Evolutionary conservation across 2,329 filamentous ascomycete species (phyloP).

Genomic region (Beauveria brongniartii): DNA sequence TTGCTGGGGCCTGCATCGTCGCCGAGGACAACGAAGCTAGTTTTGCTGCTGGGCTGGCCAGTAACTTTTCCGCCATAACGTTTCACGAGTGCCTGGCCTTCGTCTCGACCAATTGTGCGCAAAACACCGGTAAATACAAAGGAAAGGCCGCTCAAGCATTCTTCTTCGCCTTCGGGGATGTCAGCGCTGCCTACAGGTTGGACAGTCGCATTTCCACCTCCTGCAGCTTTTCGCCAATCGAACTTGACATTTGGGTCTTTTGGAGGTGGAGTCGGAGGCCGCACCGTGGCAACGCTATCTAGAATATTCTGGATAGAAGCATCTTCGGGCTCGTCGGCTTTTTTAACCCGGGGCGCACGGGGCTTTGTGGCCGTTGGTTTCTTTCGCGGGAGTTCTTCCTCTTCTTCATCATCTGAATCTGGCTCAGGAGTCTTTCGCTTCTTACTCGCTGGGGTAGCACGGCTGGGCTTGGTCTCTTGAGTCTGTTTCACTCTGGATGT

Average conservation of each 20-base stretch:
- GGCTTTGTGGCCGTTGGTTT: constrained; percentile 50
- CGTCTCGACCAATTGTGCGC: constrained; percentile 71
- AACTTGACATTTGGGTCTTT: constrained; percentile 67
- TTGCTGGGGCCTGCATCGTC: constrained; percentile 90
- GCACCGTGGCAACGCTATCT: constrained; percentile 75
- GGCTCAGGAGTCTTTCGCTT: constrained; percentile 52
- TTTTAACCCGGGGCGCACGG: constrained; percentile 53
- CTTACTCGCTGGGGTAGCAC: constrained; percentile 29
- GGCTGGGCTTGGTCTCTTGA: constrained; percentile 19
- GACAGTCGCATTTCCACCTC: constrained; percentile 50
- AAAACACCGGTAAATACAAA: constrained; percentile 96
- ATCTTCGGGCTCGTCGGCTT: constrained; percentile 58
- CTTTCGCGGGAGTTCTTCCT: constrained; percentile 53
- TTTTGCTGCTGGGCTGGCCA: constrained; percentile 79
- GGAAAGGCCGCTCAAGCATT: constrained; percentile 79
- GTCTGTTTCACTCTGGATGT: constrained; percentile 33
- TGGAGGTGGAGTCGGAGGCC: constrained; percentile 75
- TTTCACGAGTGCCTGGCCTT: constrained; percentile 80
- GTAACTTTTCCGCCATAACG: constrained; percentile 90
- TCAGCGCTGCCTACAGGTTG: constrained; percentile 60
- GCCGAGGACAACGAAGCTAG: constrained; percentile 86
- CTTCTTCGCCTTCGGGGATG: constrained; percentile 74
- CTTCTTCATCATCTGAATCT: constrained; percentile 49
- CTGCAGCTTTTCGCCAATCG: constrained; percentile 60
- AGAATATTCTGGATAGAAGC: constrained; percentile 72